Base-by-base conservation (phyloP, 768 basidiomycete genomes). In the Pulveroboletus ravenelii region DNA sequence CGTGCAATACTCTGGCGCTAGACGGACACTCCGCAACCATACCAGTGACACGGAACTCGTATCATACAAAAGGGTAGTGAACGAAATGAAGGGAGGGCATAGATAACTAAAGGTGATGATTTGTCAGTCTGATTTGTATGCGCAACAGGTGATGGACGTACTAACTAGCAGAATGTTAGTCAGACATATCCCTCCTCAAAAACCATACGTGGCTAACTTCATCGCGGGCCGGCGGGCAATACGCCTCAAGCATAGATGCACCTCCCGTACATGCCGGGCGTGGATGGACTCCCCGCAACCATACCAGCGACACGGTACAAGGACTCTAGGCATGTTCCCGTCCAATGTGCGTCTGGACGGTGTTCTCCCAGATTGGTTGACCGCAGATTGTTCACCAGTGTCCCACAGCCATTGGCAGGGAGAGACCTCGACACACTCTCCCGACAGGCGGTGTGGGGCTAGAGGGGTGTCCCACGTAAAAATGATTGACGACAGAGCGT, bases 161-260 rank as follows among this genome's bases (percentile, higher is more conserved):
- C 36, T 9, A 13, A 18, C 12, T 31, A 23, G 34, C 23, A 30
- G 15, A 38, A 31, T 8, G 5, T 12, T 40, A 18, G 10, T 8
- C 23, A 38, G 23, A 1, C 17, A 30, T 13, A 2, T n/a, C n/a
- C 2, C 41, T 5, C 7, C 30, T 37, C 32, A 9, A 23, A 46
- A 2, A 9, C 10, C 17, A 27, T 15, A 15, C 10, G n/a, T 2
- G 29, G 10, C 20, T 13, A 36, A 9, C 20, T 0, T 12, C n/a
- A 6, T n/a, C 20, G 10, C 15, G 5, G 6, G 3, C 8, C 13
- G 20, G 30, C 6, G 25, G n/a, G 42, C 17, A 20, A 12, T 45
- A 47, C 60, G 60, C 23, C 44, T 57, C 44, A 38, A 46, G 12
- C 52, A 38, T 6, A 61, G 10, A 2, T 62, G 61, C 0, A 58